phyloP scores from a whole-genome alignment of 306 rosid genomes.

The Oxytropis ochrocephala region DNA sequence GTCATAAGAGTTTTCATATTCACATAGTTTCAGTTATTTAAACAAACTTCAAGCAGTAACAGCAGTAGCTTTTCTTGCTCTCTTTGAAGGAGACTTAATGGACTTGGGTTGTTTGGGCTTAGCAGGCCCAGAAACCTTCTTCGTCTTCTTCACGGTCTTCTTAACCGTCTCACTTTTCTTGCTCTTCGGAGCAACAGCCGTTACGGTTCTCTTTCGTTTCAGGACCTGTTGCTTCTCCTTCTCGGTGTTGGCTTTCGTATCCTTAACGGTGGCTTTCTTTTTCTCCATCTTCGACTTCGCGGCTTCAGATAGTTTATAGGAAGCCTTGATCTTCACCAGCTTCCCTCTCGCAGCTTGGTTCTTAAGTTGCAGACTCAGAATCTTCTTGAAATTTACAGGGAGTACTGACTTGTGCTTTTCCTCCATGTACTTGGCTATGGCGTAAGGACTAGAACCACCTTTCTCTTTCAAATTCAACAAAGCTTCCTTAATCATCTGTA shows the following conservation, averaged over 20 bases:
- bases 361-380: conserved; percentile 62
- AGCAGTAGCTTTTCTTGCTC: conserved; percentile 40
- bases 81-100: conserved; percentile 53
- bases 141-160: conserved; percentile 21
- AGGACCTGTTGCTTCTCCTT: conserved; percentile 17
- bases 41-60: background rate
- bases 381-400: conserved; percentile 75
- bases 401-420: conserved; percentile 69
- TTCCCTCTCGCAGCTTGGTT: conserved; percentile 63
- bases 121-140: conserved; percentile 37
- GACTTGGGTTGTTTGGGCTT: conserved; percentile 81
- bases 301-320: conserved; percentile 54
- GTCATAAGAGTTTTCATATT: background rate
- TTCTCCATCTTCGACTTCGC: conserved; percentile 32
- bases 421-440: conserved; percentile 87
- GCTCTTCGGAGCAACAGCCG: conserved; percentile 16
- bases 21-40: background rate
- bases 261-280: background rate
- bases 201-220: background rate
- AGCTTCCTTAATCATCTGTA: conserved; percentile 89
- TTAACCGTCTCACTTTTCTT: conserved; percentile 24
- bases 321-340: conserved; percentile 71
- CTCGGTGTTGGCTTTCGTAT: conserved; percentile 15
- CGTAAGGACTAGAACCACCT: conserved; percentile 82
- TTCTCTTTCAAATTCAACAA: conserved; percentile 59